Percentiles rank a stretch among this genome's conserved stretches.
phyloP scores from a whole-genome alignment of 371 early-diverging fungal genomes.

The Mucor circinelloides region DNA sequence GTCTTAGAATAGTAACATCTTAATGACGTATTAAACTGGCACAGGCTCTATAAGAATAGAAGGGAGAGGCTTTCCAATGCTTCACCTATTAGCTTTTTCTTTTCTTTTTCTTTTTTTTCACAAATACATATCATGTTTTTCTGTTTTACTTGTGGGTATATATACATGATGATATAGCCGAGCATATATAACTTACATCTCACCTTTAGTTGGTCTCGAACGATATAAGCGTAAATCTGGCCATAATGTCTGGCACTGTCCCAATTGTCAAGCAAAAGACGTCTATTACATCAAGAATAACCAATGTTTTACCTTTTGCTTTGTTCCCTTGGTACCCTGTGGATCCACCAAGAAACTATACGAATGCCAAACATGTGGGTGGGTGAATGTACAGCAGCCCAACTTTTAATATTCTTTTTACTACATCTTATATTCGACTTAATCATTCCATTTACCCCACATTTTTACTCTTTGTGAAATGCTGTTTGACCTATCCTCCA shows the following conservation, averaged over 20 bases:
- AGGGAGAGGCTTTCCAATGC: neutral
- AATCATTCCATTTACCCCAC: neutral
- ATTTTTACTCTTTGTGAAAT: neutral
- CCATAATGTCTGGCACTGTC: constrained; percentile 43
- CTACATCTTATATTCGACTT: neutral
- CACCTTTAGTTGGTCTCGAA: constrained; percentile 46
- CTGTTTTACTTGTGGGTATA: constrained; percentile 40
- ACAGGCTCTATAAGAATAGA: neutral
- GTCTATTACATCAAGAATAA: constrained; percentile 44
- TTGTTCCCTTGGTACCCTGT: constrained; percentile 51
- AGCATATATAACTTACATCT: neutral
- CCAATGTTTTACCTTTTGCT: constrained; percentile 55
- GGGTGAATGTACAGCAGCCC: constrained; percentile 49
- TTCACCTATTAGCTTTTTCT: neutral
- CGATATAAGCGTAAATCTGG: constrained; percentile 41
- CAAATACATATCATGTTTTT: constrained; percentile 30
- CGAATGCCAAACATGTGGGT: constrained; percentile 49
- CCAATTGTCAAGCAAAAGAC: constrained; percentile 46
- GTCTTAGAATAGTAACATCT: neutral
- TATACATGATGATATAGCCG: neutral
- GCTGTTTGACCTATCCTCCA: neutral
- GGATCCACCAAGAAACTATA: constrained; percentile 41
- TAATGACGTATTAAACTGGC: neutral
- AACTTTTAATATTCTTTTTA: constrained; percentile 1
- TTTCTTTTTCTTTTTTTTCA: neutral